Evolutionary conservation across 108 stramenopile species (phyloP), one percentile per base, ranked within the genome.

Genomic region (Skeletonema costatum): DNA sequence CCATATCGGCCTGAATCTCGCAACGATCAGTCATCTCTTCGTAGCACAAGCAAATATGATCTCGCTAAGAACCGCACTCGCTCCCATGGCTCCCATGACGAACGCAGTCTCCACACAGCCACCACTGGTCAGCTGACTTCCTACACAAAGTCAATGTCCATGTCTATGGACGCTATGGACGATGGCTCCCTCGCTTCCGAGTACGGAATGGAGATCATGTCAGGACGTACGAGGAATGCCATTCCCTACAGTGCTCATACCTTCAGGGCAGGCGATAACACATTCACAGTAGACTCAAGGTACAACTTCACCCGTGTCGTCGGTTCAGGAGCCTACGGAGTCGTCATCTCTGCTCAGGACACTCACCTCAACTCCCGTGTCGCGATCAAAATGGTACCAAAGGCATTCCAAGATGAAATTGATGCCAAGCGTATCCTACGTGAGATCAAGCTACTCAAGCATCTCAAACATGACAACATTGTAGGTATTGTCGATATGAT

Each of bases 371-470:
- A 83, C 25, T 80, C 91, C 58, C 66, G 66, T 9, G 98, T 99
- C 58, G 99, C 99, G 25, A 99, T 99, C 67, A 99, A 99, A 80
- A 99, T 99, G 94, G 93, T 99, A 7, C 93, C 97, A 3, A 88
- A 82, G 68, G 93, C 93, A 7, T 99, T 99, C 85, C 94, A 98
- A 33, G 99, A 99, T 80, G 93, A 98, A 69, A 93, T 98, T 48
- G 99, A 99, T 77, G 99, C 99, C 44, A 99, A 99, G 87, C 96
- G 99, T 42, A 99, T 99, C 68, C 86, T 99, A 11, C 87, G 99
- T 14, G 99, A 99, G 88, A 98, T 99, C 73, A 98, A 98, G 73
- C 89, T 97, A 4, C 72, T 98, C 58, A 95, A 97, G 62, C 94
- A 96, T 75, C 83, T 97, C 33, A 77, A 78, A 32, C 98, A 98